A percentile compares a stretch with the other conserved stretches of the same genome.
Evolutionary conservation across 2,329 filamentous ascomycete genomes (phyloP).

Genomic region (Geosmithia flava): DNA sequence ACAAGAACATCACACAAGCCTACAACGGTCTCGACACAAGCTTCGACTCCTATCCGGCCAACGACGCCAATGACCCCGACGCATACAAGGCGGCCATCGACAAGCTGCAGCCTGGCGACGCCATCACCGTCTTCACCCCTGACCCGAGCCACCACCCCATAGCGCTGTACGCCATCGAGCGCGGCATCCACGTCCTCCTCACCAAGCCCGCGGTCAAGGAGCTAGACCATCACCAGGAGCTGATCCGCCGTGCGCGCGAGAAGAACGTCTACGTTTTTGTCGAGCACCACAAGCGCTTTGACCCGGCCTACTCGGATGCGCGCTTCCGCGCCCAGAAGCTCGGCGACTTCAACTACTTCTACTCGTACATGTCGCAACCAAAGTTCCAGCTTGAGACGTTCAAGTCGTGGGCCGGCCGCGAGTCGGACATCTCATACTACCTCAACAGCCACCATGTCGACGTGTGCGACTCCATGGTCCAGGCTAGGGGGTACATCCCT

Average conservation of each 20-base stretch:
- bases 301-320: conserved; percentile 86
- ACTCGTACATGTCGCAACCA: conserved; percentile 90
- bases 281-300: conserved; percentile 94
- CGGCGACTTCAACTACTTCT: conserved; percentile 97
- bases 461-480: conserved; percentile 85
- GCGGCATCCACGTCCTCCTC: conserved; percentile 79
- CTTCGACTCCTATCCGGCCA: conserved; percentile 71
- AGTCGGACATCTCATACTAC: conserved; percentile 93
- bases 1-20: conserved; percentile 74
- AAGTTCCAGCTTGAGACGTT: conserved; percentile 90
- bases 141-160: conserved; percentile 90
- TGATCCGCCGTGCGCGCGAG: conserved; percentile 60
- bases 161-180: conserved; percentile 81
- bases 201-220: conserved; percentile 89
- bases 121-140: conserved; percentile 92
- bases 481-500: conserved; percentile 57
- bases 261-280: conserved; percentile 81
- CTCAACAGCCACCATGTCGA: conserved; percentile 93
- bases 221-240: conserved; percentile 64
- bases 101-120: conserved; percentile 65
- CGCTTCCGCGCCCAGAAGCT: conserved; percentile 62
- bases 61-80: conserved; percentile 61
- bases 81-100: conserved; percentile 87
- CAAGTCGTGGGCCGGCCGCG: conserved; percentile 84
- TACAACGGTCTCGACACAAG: conserved; percentile 85